phyloP scores from a whole-genome alignment of 768 basidiomycete genomes.

The Naematelia encephala region DNA sequence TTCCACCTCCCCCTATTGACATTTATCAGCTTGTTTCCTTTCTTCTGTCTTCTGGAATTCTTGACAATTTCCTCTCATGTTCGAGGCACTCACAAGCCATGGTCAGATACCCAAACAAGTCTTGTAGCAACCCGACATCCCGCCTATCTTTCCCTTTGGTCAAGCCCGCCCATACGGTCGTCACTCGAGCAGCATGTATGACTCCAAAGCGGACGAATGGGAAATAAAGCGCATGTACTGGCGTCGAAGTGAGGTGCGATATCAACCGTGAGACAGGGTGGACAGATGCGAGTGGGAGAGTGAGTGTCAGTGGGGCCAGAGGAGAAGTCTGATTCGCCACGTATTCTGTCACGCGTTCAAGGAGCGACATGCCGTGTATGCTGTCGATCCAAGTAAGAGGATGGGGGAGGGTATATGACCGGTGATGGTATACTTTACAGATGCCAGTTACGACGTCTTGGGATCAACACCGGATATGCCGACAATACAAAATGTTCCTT shows the following conservation, averaged over 20 bases:
- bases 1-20: conserved; percentile 44
- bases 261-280: conserved; percentile 18
- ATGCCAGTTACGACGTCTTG: too few relatives aligned
- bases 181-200: conserved; percentile 35
- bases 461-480: too few relatives aligned
- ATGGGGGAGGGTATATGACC: neutral
- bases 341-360: conserved; percentile 6
- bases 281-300: conserved; percentile 22
- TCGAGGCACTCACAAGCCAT: conserved; percentile 32
- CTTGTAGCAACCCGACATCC: conserved; percentile 27
- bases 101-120: conserved; percentile 36
- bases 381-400: neutral
- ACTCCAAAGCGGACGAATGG: conserved; percentile 29
- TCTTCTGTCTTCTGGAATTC: neutral
- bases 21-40: conserved; percentile 9
- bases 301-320: conserved; percentile 18
- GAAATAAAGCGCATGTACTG: conserved; percentile 31
- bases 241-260: conserved; percentile 22
- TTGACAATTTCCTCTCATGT: neutral
- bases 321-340: neutral
- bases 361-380: conserved; percentile 10
- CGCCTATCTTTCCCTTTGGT: conserved; percentile 17
- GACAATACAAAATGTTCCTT: too few relatives aligned
- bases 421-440: too few relatives aligned
- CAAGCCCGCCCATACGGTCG: conserved; percentile 35